Base-by-base conservation (phyloP, 2,329 filamentous ascomycete genomes). In the Parafenestella ontariensis region DNA sequence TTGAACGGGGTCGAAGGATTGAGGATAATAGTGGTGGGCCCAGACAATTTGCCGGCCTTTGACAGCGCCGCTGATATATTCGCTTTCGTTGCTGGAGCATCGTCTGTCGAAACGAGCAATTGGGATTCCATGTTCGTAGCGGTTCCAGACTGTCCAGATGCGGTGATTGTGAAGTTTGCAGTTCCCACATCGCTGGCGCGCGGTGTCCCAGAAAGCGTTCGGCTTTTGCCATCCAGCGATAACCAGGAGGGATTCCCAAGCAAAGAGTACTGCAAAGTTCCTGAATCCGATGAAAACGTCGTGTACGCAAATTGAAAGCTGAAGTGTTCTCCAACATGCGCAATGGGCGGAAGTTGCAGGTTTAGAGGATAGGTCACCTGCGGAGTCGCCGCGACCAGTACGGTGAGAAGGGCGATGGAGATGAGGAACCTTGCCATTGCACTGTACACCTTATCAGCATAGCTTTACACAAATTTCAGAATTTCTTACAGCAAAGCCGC, bases 261-360 rank as follows among this genome's bases (percentile, higher is more conserved):
- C 7, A 96, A 80, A 5, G 83, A 83, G 72, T 96, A 96, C 5
- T 83, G 83, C 46, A 92, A 82, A 37, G 79, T 69, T 10, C 72
- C 69, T 29, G 77, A 77, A 37, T 78, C 74, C 15, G 89, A 89
- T 13, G 81, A 80, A 75, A 96, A 96, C 0, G 92, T 96, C 34
- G 87, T 86, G 15, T 81, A 75, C 9, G 90, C 89, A 66, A 96
- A 90, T 26, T 84, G 80, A 68, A 93, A 92, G 9, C 81, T 84
- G 74, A 91, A 95, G 2, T 82, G 80, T 64, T 88, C 71, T 36
- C 83, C 84, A 54, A 90, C 80, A 61, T 89, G 84, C 18, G 91
- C 92, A 48, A 93, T 88, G 3, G 89, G 88, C 28, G 92, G 92
- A 1, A 96, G 83, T 74, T 96, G 92, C 2, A 90, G 87, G 75